Base-by-base conservation (phyloP, 306 rosid genomes). In the Fagus sylvatica region DNA sequence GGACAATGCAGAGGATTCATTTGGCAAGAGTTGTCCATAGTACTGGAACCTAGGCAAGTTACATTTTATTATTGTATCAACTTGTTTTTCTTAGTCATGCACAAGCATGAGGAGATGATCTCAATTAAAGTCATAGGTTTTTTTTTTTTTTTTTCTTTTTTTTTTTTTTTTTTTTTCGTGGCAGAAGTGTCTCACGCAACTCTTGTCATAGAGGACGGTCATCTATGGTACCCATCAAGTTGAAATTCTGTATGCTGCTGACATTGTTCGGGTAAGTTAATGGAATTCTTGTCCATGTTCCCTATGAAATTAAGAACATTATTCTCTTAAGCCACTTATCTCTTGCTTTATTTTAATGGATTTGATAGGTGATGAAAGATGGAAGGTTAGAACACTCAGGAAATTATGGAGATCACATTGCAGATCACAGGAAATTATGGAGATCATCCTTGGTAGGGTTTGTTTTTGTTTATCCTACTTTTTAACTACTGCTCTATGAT, bases 1-100 rank as follows among this genome's bases (percentile, higher is more conserved):
- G 98, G 98, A 30, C 92, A 72, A 94, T 92, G 76, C 98, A 94
- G 81, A 81, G 97, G 78, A 82, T 94, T 89, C 98, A 94, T 80
- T 83, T 94, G 54, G 98, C 97, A 33, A 85, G 98, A 66, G 98
- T 97, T 41, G 86, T 90, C 55, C 92, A 92, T 74, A 88, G 87
- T 83, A 94, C 98, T 0, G 96, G 92, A 76, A 74, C 90, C 39
- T 96, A 92, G 96, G 98, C 83, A 59, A 67, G 87, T 28, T 2
- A 54, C 49, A 51, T 7, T 43, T 73, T 19, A 16, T 61, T 13
- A 11, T 60, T 72, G n/a, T 70, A 13, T 13, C 22, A 65, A 32
- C 46, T 68, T 17, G 2, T 81, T 5, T 67, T 69, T 75, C 79
- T 73, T 42, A 22, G 65, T 74, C 56, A 54, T n/a, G 69, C 57